These are phyloP conservation scores for Polyporus tsugae DNA, from an alignment of 1,284 basidiomycete species.

Conservation along the genomic window DNA sequence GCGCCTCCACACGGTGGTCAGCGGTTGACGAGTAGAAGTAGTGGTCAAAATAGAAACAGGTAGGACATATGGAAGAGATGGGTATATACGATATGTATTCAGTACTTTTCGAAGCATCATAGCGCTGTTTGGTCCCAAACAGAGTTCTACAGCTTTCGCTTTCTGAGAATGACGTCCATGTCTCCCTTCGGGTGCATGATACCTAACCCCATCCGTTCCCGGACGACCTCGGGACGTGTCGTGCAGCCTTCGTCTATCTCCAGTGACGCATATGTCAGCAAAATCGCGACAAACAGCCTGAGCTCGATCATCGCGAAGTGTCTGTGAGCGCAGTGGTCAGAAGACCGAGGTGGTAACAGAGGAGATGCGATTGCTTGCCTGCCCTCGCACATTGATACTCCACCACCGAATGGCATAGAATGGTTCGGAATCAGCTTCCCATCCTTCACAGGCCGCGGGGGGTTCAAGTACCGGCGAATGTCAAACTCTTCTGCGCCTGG, in stretches of 20 bases:
- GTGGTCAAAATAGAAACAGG: background rate
- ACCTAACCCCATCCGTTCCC: slow-evolving; percentile 29
- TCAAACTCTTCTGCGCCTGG: slow-evolving; percentile 27
- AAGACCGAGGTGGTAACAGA: background rate
- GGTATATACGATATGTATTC: background rate
- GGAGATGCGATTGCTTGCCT: slow-evolving; percentile 22
- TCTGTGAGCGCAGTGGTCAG: slow-evolving; percentile 14
- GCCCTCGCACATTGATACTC: slow-evolving; percentile 38
- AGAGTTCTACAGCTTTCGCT: slow-evolving; percentile 16
- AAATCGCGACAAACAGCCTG: slow-evolving; percentile 26
- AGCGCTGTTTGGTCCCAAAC: background rate
- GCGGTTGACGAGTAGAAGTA: background rate
- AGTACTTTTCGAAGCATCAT: background rate
- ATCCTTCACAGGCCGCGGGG: slow-evolving; percentile 29
- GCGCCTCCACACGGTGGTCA: background rate
- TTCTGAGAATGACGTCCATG: slow-evolving; percentile 27
- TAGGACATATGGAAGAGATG: background rate
- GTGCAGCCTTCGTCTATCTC: slow-evolving; percentile 26
- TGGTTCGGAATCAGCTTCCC: slow-evolving; percentile 35
- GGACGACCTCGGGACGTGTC: slow-evolving; percentile 20
- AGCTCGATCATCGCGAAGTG: slow-evolving; percentile 34
- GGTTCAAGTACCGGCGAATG: slow-evolving; percentile 31
- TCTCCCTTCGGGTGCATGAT: slow-evolving; percentile 31
- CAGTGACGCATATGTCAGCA: slow-evolving; percentile 26
- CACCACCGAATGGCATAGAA: slow-evolving; percentile 37